These are phyloP conservation scores for Diplodia intermedia DNA, from an alignment of 2,329 filamentous ascomycete genomes.

Conservation along the genomic window DNA sequence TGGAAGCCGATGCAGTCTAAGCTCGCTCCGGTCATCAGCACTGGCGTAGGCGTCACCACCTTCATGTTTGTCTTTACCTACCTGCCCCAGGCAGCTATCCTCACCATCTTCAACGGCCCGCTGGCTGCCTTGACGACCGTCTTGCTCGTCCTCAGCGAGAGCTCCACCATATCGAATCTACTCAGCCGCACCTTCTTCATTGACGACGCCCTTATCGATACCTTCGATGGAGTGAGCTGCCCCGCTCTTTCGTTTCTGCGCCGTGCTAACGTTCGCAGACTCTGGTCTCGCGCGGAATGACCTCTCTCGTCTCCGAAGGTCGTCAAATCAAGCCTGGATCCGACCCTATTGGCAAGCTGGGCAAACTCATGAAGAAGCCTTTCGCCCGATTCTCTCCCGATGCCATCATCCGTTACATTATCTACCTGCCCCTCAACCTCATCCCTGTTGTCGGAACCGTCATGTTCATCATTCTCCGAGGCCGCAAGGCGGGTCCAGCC, in stretches of 20 bases:
- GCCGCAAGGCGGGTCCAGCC: slow-evolving; percentile 59
- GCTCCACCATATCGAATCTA: slow-evolving; percentile 58
- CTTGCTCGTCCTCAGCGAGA: slow-evolving; percentile 65
- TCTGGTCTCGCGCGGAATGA: slow-evolving; percentile 61
- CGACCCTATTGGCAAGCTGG: slow-evolving; percentile 63
- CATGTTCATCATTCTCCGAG: slow-evolving; percentile 78
- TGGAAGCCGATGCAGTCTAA: slow-evolving; percentile 66
- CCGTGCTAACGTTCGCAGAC: slow-evolving; percentile 41
- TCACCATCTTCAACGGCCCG: slow-evolving; percentile 85
- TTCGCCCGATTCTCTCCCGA: slow-evolving; percentile 60
- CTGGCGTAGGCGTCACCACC: slow-evolving; percentile 74
- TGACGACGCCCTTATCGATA: slow-evolving; percentile 82
- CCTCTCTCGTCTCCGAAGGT: slow-evolving; percentile 73
- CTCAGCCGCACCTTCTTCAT: slow-evolving; percentile 76
- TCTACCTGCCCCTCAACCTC: slow-evolving; percentile 91
- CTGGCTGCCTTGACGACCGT: slow-evolving; percentile 76
- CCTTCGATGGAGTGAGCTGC: slow-evolving; percentile 74
- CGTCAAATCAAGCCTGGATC: slow-evolving; percentile 69
- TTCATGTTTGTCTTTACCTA: slow-evolving; percentile 92
- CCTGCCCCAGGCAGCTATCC: slow-evolving; percentile 79
- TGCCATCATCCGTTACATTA: slow-evolving; percentile 76
- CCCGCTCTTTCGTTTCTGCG: too few species aligned
- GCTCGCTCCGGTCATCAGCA: slow-evolving; percentile 66
- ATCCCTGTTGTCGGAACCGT: slow-evolving; percentile 87
- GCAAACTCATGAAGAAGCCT: slow-evolving; percentile 63